Base-by-base conservation (phyloP, 148 eudicot genomes). In the Vaccinium myrtillus region DNA sequence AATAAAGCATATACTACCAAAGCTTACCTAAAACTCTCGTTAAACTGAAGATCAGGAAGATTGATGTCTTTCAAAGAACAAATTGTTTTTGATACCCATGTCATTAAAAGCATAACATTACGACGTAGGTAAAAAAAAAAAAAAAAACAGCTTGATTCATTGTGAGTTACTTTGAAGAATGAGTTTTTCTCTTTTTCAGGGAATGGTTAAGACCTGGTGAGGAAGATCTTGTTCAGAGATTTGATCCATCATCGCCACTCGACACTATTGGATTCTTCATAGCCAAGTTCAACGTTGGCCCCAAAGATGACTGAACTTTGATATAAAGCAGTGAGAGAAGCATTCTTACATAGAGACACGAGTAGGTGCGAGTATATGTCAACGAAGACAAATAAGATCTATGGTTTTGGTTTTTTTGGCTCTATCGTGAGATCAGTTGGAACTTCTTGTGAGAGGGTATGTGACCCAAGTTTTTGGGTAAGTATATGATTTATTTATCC, bases 261-360 rank as follows among this genome's bases (percentile, higher is more conserved):
- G 99, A 94, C 82, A 96, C 98, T 67, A 96, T 96, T 21, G 99
- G 99, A 15, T 96, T 96, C 83, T 96, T 96, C 88, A 94, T 96
- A 83, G 99, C 99, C 61, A 96, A 96, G 88, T 96, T 96, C 43
- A 86, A 84, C 59, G 98, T 96, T 85, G 98, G 94, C 46, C 78
- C 87, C 86, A 92, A 94, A 88, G 91, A 91, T 59, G 61, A 75
- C 49, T 88, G 81, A 88, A 21, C 54, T 83, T 86, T 70, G 19
- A 2, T 8, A 53, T 8, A 48, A 71, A 51, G 51, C 1, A 25
- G 30, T 81, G 65, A 46, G 55, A 46, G 9, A 36, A 32, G 54
- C 30, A 76, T 43, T 49, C 74, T 30, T 11, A 69, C 18, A 1
- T 12, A 69, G 39, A 3, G 74, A 69, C 30, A 4, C 77, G 50